Evolutionary conservation across 1,139 yeast genomes (phyloP), one percentile per base, ranked within the genome.

Genomic region (Blastobotrys elegans): DNA sequence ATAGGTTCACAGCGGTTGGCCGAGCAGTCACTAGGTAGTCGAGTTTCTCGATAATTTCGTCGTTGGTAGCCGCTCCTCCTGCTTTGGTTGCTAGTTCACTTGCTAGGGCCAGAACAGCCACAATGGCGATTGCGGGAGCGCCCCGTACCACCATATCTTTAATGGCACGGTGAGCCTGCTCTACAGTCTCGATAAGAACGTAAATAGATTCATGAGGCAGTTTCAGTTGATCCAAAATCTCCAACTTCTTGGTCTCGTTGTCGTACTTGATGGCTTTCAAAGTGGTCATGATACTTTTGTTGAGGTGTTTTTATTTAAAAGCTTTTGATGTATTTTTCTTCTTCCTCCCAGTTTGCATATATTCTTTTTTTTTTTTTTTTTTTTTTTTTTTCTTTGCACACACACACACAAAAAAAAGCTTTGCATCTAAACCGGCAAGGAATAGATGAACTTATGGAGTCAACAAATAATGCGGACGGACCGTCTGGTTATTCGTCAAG

Each of bases 51-150:
- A 63, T 36, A 8, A 68, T 59, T 13, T 51, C 54, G n/a, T 48
- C 48, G 11, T 42, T 38, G 27, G 52, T 42, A 6, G 41, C 44
- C 30, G 43, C 57, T n/a, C 49, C 54, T 13, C 43, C 43, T n/a
- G 39, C 21, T 24, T 51, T 40, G 2, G 37, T 44, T 66, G 53
- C 21, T 8, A 81, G 67, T 54, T 90, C 96, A 14, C 85, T 81
- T 1, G 87, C 82, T n/a, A 90, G 76, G 1, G 96, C 77, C 51
- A 89, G 75, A 1, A 90, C 82, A 10, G 96, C 97, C 2, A 92
- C 97, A 49, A 92, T 86, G 50, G 97, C 97, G 61, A 92, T 92
- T 2, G 97, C 97, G 0, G 98, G 98, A 0, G 98, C 98, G 20
- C 98, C 98, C 63, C 98, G 77, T 4, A 94, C 97, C 61, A 86